Conservation (phyloP, 2,329 filamentous ascomycete genomes). For the Stromatinia cepivora region DNA sequence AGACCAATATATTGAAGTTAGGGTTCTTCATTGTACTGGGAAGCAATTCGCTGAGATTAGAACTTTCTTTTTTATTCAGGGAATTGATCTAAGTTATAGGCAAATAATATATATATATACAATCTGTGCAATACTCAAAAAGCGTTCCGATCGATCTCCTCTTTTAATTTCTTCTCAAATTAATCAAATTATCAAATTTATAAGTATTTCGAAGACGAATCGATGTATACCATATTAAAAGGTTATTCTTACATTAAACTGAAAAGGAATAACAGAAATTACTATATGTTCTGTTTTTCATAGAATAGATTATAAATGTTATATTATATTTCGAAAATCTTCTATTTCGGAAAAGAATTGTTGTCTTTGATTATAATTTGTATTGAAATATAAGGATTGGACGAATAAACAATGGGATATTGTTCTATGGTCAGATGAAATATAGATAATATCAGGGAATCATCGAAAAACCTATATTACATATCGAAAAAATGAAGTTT, state of each 20-base stretch:
- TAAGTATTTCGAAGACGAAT: no score
- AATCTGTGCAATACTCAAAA: no score
- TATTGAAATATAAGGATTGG: neutral
- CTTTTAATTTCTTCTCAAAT: neutral
- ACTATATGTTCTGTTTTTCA: neutral
- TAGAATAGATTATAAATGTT: neutral
- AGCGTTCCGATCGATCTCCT: neutral
- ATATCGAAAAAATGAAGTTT: neutral
- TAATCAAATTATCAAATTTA: no score
- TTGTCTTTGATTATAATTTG: neutral
- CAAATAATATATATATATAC: neutral
- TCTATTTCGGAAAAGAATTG: neutral
- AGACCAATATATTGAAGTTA: no score
- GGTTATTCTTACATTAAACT: neutral
- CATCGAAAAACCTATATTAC: no score
- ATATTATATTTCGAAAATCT: neutral
- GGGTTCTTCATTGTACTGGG: no score
- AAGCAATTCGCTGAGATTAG: no score
- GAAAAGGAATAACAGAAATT: neutral
- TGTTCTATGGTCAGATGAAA: neutral
- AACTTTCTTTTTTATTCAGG: slow-evolving; percentile 22
- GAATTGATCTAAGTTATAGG: slow-evolving; percentile 25
- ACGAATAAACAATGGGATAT: neutral
- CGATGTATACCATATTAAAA: neutral
- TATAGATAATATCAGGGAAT: neutral